These are phyloP conservation scores for Suhomyces tanzawaensis DNA, from an alignment of 805 yeast genomes.

Conservation along the genomic window DNA sequence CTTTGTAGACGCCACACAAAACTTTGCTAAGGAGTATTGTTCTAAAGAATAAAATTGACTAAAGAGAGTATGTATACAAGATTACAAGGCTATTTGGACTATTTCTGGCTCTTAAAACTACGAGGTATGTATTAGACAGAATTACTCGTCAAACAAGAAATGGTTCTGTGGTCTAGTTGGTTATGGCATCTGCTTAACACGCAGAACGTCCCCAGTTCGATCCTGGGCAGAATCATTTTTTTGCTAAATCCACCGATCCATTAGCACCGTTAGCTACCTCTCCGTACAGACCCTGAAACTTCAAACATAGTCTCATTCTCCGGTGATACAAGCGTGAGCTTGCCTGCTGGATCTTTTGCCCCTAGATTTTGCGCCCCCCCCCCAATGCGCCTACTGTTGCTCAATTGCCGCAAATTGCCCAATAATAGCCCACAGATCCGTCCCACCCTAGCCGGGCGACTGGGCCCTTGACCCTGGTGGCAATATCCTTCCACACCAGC, in stretches of 20 bases:
- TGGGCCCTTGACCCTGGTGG: too few species aligned
- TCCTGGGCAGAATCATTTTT: conserved; percentile 96
- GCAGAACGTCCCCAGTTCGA: conserved; percentile 99
- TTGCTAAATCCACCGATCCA: background rate
- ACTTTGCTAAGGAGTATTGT: background rate
- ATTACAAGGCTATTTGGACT: too few species aligned
- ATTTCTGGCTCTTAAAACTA: background rate
- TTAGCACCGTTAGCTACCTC: background rate
- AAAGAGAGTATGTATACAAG: too few species aligned
- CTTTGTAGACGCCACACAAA: background rate
- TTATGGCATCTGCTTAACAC: conserved; percentile 99
- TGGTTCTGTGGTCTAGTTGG: conserved; percentile 89
- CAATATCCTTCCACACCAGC: too few species aligned
- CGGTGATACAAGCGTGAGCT: too few species aligned
- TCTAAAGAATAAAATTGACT: too few species aligned
- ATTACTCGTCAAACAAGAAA: background rate
- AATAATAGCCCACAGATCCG: too few species aligned
- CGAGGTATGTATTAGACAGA: too few species aligned
- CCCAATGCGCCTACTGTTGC: background rate
- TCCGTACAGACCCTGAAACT: background rate
- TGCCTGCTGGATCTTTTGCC: background rate
- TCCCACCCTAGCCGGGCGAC: too few species aligned
- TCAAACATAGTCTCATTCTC: background rate
- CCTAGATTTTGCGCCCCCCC: background rate
- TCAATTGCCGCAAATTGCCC: too few species aligned